phyloP scores from a whole-genome alignment of 345 rosid species.

The Erysimum cheiranthoides region DNA sequence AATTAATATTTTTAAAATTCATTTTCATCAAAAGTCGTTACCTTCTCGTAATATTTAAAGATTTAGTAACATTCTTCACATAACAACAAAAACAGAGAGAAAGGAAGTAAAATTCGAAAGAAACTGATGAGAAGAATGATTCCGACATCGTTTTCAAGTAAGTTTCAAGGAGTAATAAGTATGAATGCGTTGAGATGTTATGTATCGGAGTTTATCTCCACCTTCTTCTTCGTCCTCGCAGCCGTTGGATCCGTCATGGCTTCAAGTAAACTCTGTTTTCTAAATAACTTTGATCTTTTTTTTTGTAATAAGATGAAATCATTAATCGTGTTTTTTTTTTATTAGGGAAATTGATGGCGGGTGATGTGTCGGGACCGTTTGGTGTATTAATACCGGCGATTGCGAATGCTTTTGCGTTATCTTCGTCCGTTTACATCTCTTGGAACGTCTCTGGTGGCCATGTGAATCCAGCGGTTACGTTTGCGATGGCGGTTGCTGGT shows the following conservation, averaged over 20 bases:
- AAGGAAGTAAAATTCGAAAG: background rate
- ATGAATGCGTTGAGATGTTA: slow-evolving; percentile 68
- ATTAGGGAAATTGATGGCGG: slow-evolving; percentile 72
- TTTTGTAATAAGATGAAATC: background rate
- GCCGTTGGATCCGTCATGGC: slow-evolving; percentile 91
- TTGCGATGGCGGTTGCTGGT: slow-evolving; percentile 84
- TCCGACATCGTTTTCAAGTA: slow-evolving; percentile 45
- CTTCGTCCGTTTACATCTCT: slow-evolving; percentile 69
- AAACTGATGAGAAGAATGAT: slow-evolving; percentile 57
- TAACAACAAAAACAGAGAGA: slow-evolving; percentile 18
- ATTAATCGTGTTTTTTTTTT: background rate
- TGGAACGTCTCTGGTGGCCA: slow-evolving; percentile 81
- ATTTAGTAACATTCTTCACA: slow-evolving; percentile 14
- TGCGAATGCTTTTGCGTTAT: slow-evolving; percentile 73
- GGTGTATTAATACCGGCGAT: slow-evolving; percentile 64
- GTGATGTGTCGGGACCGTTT: slow-evolving; percentile 59
- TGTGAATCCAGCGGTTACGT: slow-evolving; percentile 93
- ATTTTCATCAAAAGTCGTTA: slow-evolving; percentile 7
- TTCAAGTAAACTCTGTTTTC: slow-evolving; percentile 51
- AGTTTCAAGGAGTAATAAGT: slow-evolving; percentile 42
- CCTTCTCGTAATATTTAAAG: slow-evolving; percentile 41
- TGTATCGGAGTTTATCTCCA: slow-evolving; percentile 88
- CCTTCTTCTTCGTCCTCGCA: slow-evolving; percentile 81
- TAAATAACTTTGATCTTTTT: background rate
- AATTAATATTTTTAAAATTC: background rate